Percentiles rank a stretch among this genome's conserved stretches.
These are phyloP conservation scores for Phyllosticta ampelicida DNA, from an alignment of 2,329 filamentous ascomycete species.

Conservation along the genomic window DNA sequence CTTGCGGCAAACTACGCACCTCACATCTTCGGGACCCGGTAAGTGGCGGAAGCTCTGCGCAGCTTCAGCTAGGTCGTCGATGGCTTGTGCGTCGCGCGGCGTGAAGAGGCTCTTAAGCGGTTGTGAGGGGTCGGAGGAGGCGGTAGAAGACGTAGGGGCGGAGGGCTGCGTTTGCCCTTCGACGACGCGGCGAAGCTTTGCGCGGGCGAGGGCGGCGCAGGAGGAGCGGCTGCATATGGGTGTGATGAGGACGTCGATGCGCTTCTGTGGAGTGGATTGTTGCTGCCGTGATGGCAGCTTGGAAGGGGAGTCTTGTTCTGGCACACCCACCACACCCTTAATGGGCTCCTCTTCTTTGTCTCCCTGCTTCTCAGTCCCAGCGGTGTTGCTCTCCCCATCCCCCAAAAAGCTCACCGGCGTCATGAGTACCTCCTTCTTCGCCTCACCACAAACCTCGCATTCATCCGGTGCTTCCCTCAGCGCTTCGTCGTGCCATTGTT, in stretches of 20 bases:
- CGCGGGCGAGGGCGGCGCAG: background rate
- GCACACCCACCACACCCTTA: background rate
- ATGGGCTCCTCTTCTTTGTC: background rate
- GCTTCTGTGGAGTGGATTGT: background rate
- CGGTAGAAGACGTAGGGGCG: too few species aligned
- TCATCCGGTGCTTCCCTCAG: background rate
- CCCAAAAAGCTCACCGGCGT: slow-evolving; percentile 5
- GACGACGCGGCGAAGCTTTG: slow-evolving; percentile 19
- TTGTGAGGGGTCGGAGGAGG: background rate
- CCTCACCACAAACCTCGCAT: slow-evolving; percentile 2
- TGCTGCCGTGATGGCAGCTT: background rate
- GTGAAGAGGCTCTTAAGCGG: background rate
- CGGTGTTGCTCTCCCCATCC: background rate
- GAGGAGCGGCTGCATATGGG: background rate
- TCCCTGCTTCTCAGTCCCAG: background rate
- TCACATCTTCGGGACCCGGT: background rate
- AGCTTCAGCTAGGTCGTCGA: background rate
- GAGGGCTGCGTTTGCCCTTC: slow-evolving; percentile 3
- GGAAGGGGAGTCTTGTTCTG: background rate
- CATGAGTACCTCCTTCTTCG: background rate
- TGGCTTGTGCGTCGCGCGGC: background rate
- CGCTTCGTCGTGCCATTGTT: background rate
- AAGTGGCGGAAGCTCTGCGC: background rate
- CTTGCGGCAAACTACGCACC: slow-evolving; percentile 3
- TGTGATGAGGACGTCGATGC: slow-evolving; percentile 6